phyloP scores from a whole-genome alignment of 2,329 filamentous ascomycete species.

The Ascosphaera acerosa region DNA sequence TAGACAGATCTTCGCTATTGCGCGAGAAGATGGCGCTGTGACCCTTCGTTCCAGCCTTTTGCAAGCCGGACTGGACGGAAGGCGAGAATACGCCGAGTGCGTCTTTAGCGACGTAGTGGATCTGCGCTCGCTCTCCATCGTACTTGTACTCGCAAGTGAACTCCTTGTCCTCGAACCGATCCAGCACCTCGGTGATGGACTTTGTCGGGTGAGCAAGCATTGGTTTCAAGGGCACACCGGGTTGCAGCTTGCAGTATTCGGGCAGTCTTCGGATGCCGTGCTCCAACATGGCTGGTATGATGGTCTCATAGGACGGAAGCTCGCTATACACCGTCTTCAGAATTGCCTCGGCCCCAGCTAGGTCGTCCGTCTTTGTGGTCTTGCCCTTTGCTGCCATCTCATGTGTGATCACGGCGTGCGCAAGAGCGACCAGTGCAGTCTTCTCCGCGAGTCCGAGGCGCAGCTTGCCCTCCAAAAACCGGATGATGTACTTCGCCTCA shows the following conservation, averaged over 20 bases:
- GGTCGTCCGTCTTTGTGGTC: conserved; percentile 43
- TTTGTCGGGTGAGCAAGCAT: conserved; percentile 99
- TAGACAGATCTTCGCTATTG: conserved; percentile 89
- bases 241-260: conserved; percentile 71
- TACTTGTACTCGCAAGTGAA: conserved; percentile 99
- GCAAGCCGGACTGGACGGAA: conserved; percentile 32
- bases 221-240: conserved; percentile 84
- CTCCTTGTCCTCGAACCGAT: conserved; percentile 81
- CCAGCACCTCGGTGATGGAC: conserved; percentile 87
- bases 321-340: conserved; percentile 88
- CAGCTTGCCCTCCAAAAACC: conserved; percentile 85
- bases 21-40: conserved; percentile 87
- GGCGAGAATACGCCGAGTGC: conserved; percentile 42
- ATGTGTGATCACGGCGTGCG: conserved; percentile 68
- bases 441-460: conserved; percentile 76
- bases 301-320: conserved; percentile 81
- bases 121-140: conserved; percentile 92
- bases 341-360: conserved; percentile 61
- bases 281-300: conserved; percentile 70
- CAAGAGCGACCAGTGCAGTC: conserved; percentile 70
- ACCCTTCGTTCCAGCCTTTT: conserved; percentile 39
- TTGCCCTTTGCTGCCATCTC: conserved; percentile 48
- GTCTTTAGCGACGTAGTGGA: conserved; percentile 81
- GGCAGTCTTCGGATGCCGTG: conserved; percentile 63
- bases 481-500: conserved; percentile 80